Conservation (phyloP, 306 rosid species). For the Canavalia gladiata region DNA sequence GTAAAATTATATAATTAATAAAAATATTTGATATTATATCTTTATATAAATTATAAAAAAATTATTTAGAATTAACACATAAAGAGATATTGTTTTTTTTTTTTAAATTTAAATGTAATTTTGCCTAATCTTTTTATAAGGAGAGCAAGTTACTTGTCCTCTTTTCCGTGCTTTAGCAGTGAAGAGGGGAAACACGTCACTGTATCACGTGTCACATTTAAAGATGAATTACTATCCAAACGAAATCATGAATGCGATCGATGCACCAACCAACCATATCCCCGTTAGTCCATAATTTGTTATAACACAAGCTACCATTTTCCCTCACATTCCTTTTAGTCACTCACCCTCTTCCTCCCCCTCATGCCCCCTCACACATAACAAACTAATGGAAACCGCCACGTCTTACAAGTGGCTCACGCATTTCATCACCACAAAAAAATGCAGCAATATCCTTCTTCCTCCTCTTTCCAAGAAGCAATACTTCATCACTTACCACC, state of each 20-base stretch:
- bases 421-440: conserved; percentile 43
- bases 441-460: conserved; percentile 31
- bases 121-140: no score
- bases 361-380: conserved; percentile 35
- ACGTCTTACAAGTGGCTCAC: conserved; percentile 45
- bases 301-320: not conserved
- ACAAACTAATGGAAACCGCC: conserved; percentile 48
- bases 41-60: no score
- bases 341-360: not conserved
- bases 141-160: no score
- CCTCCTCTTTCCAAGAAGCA: conserved; percentile 21
- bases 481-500: conserved; percentile 44
- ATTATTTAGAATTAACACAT: no score
- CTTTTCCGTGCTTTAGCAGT: not conserved
- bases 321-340: not conserved
- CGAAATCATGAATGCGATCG: not conserved
- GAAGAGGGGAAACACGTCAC: no score
- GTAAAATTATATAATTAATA: no score
- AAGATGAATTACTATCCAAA: not conserved
- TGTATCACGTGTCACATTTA: not conserved
- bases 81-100: no score
- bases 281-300: not conserved
- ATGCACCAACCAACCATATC: not conserved
- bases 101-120: no score
- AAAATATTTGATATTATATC: no score